Conservation (phyloP, 495 filamentous ascomycete genomes). For the Annulohypoxylon stygium region DNA sequence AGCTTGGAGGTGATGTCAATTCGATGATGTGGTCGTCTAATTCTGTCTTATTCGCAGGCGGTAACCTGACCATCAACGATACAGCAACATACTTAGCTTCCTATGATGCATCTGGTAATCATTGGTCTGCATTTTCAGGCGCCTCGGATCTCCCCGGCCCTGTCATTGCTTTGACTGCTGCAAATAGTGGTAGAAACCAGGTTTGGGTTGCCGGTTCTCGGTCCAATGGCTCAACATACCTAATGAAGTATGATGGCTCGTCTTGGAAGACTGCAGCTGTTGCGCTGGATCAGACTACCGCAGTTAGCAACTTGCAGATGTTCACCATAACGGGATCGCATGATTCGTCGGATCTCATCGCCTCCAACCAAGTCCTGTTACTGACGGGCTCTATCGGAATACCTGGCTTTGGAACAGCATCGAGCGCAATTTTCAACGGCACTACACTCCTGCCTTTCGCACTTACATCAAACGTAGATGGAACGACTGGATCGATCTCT, state of each 20-base stretch:
- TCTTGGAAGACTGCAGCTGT: slow-evolving; percentile 67
- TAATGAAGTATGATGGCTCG: slow-evolving; percentile 79
- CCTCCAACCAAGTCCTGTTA: slow-evolving; percentile 77
- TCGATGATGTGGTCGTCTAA: slow-evolving; percentile 80
- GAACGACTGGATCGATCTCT: slow-evolving; percentile 69
- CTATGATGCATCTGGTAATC: slow-evolving; percentile 74
- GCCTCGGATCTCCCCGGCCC: slow-evolving; percentile 79
- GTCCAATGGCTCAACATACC: slow-evolving; percentile 75
- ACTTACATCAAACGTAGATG: slow-evolving; percentile 74
- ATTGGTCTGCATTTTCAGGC: slow-evolving; percentile 75
- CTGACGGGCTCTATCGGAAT: slow-evolving; percentile 83
- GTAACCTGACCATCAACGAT: slow-evolving; percentile 76
- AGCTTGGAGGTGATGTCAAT: slow-evolving; percentile 75
- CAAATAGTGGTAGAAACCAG: slow-evolving; percentile 71
- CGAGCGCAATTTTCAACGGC: slow-evolving; percentile 90
- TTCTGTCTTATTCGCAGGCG: slow-evolving; percentile 78
- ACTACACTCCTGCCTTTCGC: slow-evolving; percentile 81
- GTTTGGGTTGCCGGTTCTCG: slow-evolving; percentile 84
- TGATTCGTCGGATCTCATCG: slow-evolving; percentile 70
- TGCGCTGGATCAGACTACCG: slow-evolving; percentile 71
- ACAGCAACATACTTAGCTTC: slow-evolving; percentile 73
- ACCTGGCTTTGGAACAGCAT: slow-evolving; percentile 79
- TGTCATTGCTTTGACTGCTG: slow-evolving; percentile 80
- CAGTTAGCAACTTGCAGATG: slow-evolving; percentile 83
- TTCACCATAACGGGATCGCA: slow-evolving; percentile 77